phyloP scores from a whole-genome alignment of 768 basidiomycete genomes.

The Russula griseocarnosa region DNA sequence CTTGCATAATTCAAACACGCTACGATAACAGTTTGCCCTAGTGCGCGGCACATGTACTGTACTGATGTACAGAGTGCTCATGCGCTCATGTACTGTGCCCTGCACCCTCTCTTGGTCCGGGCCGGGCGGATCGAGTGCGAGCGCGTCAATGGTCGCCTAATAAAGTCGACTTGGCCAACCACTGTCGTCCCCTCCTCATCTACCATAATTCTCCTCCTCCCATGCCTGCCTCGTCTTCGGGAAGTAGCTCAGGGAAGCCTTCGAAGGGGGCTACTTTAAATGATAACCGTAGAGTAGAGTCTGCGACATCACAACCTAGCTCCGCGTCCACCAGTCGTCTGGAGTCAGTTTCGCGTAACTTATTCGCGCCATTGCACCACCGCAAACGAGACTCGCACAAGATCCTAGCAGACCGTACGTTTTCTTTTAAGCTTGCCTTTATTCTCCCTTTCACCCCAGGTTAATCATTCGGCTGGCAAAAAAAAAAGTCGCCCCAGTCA shows the following conservation, averaged over 20 bases:
- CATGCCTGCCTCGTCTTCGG: conserved; percentile 32
- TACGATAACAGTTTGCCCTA: background rate
- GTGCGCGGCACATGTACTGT: too few species aligned
- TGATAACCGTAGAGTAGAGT: conserved; percentile 34
- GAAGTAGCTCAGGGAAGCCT: conserved; percentile 30
- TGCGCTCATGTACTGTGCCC: too few species aligned
- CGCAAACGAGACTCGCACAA: conserved; percentile 65
- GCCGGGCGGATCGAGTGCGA: background rate
- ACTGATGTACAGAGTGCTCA: too few species aligned
- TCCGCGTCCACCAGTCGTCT: conserved; percentile 41
- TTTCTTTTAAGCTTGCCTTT: conserved; percentile 10
- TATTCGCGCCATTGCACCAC: conserved; percentile 62
- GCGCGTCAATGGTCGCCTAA: background rate
- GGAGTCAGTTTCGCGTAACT: conserved; percentile 61
- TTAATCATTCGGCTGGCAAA: conserved; percentile 9
- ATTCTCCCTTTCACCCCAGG: background rate
- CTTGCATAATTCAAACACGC: conserved; percentile 8
- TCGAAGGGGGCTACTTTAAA: conserved; percentile 42
- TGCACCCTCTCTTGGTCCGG: background rate
- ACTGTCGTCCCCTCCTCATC: background rate
- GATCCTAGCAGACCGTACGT: conserved; percentile 73
- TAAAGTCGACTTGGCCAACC: background rate
- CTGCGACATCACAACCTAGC: conserved; percentile 22
- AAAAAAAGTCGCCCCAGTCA: conserved; percentile 70
- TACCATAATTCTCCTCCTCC: conserved; percentile 1